Percentiles rank a stretch among this genome's conserved stretches.
Conservation (phyloP, 345 rosid genomes). For the Gossypioides kirkii region DNA sequence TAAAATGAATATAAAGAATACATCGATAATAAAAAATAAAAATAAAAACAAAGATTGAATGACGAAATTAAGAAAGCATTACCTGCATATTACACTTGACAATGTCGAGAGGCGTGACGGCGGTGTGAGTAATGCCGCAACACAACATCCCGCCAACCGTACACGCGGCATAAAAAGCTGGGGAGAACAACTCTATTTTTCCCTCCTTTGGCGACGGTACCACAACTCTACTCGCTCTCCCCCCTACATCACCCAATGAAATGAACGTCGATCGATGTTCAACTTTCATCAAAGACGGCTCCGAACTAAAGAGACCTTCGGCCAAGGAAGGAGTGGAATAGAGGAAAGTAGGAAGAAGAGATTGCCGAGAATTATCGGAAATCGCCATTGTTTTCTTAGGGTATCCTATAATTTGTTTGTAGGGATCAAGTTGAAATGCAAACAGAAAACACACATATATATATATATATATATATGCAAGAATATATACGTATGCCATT, state of each 20-base stretch:
- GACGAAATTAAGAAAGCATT: conserved; percentile 2
- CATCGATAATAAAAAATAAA: background rate
- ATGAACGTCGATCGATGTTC: conserved; percentile 10
- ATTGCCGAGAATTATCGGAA: conserved; percentile 32
- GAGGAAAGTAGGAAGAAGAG: conserved; percentile 71
- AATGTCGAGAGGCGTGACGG: conserved; percentile 90
- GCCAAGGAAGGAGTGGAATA: conserved; percentile 39
- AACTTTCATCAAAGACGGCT: conserved; percentile 18
- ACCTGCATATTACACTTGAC: conserved; percentile 99
- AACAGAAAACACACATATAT: background rate
- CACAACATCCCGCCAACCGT: conserved; percentile 65
- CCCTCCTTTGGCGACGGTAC: conserved; percentile 68
- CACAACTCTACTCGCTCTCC: conserved; percentile 21
- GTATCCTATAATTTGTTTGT: no score
- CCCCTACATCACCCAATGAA: background rate
- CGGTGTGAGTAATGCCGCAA: conserved; percentile 84
- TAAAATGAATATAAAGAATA: background rate
- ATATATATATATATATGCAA: background rate
- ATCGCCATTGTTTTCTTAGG: conserved; percentile 7
- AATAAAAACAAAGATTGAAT: no score
- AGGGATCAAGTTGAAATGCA: no score
- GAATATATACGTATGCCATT: background rate
- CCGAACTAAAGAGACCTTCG: conserved; percentile 23
- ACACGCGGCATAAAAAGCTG: conserved; percentile 74
- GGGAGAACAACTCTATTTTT: conserved; percentile 66